phyloP scores from a whole-genome alignment of 306 rosid species.

The Senna siamea region DNA sequence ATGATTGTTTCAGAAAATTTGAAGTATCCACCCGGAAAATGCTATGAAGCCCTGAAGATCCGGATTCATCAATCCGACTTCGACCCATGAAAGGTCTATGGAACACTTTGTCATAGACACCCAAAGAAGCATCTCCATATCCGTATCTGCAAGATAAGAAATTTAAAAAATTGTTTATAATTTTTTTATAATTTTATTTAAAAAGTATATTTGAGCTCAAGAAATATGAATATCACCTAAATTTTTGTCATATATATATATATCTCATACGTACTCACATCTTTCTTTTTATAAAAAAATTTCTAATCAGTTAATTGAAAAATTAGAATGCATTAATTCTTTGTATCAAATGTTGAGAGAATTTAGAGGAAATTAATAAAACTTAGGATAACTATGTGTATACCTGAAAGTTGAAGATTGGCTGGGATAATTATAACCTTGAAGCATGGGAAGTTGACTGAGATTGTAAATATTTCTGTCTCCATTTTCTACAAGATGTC shows the following conservation, averaged over 20 bases:
- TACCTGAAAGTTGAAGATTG: constrained; percentile 60
- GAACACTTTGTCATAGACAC: constrained; percentile 46
- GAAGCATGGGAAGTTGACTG: constrained; percentile 91
- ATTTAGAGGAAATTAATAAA: too few relatives aligned
- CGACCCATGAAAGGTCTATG: constrained; percentile 38
- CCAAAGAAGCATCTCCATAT: constrained; percentile 51
- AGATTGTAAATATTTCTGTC: constrained; percentile 77
- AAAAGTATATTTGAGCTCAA: not conserved
- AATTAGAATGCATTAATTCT: too few relatives aligned
- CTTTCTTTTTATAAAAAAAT: too few relatives aligned
- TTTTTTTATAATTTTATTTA: too few relatives aligned
- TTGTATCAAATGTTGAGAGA: too few relatives aligned
- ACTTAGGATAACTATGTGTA: not conserved
- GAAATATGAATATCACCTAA: not conserved
- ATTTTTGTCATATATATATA: too few relatives aligned
- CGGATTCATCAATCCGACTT: constrained; percentile 38
- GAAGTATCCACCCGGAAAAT: constrained; percentile 42
- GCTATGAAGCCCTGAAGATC: constrained; percentile 48
- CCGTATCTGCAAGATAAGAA: constrained; percentile 47
- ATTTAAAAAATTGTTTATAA: not conserved
- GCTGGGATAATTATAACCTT: constrained; percentile 58
- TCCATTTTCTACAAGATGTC: constrained; percentile 66
- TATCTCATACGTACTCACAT: too few relatives aligned
- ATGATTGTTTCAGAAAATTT: constrained; percentile 38
- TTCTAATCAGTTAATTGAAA: too few relatives aligned